Evolutionary conservation across 2,329 filamentous ascomycete genomes (phyloP), one percentile per base, ranked within the genome.

Genomic region (Knufia fluminis): DNA sequence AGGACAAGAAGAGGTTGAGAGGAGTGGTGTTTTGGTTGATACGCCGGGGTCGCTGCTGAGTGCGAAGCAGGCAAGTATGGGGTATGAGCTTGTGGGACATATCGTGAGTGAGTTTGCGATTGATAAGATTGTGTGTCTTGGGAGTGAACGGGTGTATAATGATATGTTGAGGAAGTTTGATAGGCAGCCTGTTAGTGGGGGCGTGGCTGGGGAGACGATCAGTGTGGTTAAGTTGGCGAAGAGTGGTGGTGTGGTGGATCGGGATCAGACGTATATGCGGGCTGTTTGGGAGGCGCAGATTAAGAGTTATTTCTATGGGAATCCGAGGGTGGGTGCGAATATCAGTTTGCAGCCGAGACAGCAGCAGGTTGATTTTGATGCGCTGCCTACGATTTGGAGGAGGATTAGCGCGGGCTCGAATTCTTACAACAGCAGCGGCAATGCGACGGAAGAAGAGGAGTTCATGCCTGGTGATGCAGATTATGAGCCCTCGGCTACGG

Each of bases 281-380:
- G 75, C 80, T 14, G 69, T 79, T 3, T 78, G 85, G 39, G 86
- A 94, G 60, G 79, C 84, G 0, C 78, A 85, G 45, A 89, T 96
- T 46, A 84, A 85, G 57, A 84, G 90, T 59, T 98, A 98, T 67
- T 98, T 98, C 71, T 98, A 96, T 63, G 92, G 92, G 8, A 84
- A 86, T 54, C 59, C 66, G 1, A 64, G 66, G 8, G 63, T 69
- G 1, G 66, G 67, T 9, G 66, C 65, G 8, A 64, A 80, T 54
- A 78, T 85, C 51, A 85, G 86, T 0, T 72, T 98, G 1, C 92
- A 86, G 40, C 92, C 92, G 0, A 85, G 90, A 59, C 94, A 88
- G 4, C 87, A 94, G 60, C 84, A 85, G 52, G 79, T 94, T 3
- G 83, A 88, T 54, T 92, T 89, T 62, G 75, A 80, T 51, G 79